A percentile compares a stretch with the other conserved stretches of the same genome.
phyloP scores from a whole-genome alignment of 192 early-diverging fungal genomes.

The Coemansia sp. region DNA sequence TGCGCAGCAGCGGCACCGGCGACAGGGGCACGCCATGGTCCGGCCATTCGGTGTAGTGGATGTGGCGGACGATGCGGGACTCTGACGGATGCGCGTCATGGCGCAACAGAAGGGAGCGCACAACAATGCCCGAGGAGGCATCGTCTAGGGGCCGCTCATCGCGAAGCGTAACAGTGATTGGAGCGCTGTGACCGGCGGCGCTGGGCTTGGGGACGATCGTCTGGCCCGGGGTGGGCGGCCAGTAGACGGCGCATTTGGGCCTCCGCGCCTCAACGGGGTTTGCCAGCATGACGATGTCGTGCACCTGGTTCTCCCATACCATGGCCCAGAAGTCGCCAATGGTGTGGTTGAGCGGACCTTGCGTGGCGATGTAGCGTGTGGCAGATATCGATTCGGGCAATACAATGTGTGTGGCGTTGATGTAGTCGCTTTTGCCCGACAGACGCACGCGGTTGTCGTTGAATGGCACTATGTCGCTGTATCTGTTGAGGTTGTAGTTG shows the following conservation, averaged over 20 bases:
- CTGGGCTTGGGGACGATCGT: not conserved
- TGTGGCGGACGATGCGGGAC: slow-evolving; percentile 57
- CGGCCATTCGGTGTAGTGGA: slow-evolving; percentile 79
- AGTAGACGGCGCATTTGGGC: slow-evolving; percentile 79
- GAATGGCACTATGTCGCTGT: slow-evolving; percentile 87
- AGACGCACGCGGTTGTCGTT: slow-evolving; percentile 65
- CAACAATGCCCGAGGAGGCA: slow-evolving; percentile 34
- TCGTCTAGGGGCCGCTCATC: slow-evolving; percentile 45
- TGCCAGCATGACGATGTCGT: slow-evolving; percentile 83
- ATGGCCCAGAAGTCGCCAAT: slow-evolving; percentile 86
- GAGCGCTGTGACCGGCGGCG: not conserved
- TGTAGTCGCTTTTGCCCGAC: slow-evolving; percentile 61
- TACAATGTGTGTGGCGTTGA: slow-evolving; percentile 75
- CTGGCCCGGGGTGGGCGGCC: slow-evolving; percentile 57
- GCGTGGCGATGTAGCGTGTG: slow-evolving; percentile 74
- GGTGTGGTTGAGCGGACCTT: slow-evolving; percentile 78
- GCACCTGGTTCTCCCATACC: slow-evolving; percentile 69
- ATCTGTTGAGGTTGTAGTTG: slow-evolving; percentile 68
- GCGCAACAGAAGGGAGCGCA: slow-evolving; percentile 24
- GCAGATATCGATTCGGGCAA: slow-evolving; percentile 35
- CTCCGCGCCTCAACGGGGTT: slow-evolving; percentile 67
- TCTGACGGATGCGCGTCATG: slow-evolving; percentile 20
- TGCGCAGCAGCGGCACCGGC: slow-evolving; percentile 52
- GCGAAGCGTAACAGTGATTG: slow-evolving; percentile 19
- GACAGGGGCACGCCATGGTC: slow-evolving; percentile 73